Base-by-base conservation (phyloP, 805 yeast species). In the Candida glaebosa region DNA sequence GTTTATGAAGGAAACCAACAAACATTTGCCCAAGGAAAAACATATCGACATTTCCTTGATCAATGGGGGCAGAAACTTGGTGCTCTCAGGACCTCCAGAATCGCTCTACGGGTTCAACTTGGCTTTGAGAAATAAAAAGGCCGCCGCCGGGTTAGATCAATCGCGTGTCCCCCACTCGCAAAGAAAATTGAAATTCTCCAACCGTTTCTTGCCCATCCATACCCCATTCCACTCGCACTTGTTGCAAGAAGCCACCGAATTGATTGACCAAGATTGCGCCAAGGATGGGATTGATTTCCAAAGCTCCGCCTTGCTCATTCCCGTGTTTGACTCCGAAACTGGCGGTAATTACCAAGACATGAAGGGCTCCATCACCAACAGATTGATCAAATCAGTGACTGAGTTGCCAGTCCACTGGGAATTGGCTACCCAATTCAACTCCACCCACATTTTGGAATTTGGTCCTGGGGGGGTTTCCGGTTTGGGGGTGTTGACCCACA, bases 391-490 rank as follows among this genome's bases (percentile, higher is more conserved):
- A 62, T 84, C 90, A 57, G 90, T 93, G 64, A 87, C 93, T 40
- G 82, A 81, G 58, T 76, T 87, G 57, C 88, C 96, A 34, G 99
- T 93, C 50, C 77, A 87, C 68, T 93, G 99, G 99, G 98, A 93
- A 71, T 51, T 53, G 20, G 95, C 98, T 22, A 90, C 97, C 28
- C 61, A 78, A 50, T 87, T 87, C 63, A 63, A 77, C 37, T 78
- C 93, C 19, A 86, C 97, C 36, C 99, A 93, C 63, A 79, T 93
- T 55, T 65, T 93, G 48, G 99, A 93, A 69, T 93, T 93, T 56
- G 99, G 99, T 62, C 99, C 99, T 47, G 99, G 99, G 68, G 98
- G 98, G 54, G 82, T 87, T 30, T 87, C 97, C 34, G 99, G 99
- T 56, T 75, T 93, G 52, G 99, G 99, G 69, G 86, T 86, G 47